Evolutionary conservation across 768 basidiomycete genomes (phyloP), one percentile per base, ranked within the genome.

Genomic region (Tulasnella sp.): DNA sequence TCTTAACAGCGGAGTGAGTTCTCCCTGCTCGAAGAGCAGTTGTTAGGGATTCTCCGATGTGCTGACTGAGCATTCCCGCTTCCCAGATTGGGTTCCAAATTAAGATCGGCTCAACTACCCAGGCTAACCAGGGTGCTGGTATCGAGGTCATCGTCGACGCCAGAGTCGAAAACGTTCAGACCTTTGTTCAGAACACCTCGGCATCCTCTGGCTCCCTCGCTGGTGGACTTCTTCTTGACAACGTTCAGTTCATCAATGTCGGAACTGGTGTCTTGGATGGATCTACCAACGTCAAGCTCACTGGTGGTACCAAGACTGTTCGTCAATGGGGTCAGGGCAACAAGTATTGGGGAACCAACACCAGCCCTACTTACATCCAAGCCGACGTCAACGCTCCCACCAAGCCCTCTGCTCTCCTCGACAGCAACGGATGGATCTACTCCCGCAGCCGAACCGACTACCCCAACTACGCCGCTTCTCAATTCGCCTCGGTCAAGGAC

Each of bases 281-380:
- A 6, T 85, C 85, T 39, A 90, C 90, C 10, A 83, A 83, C 7
- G 85, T 85, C 9, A 42, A 70, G 23, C 70, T 71, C 42, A 23
- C 26, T 46, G 40, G 61, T 67, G 90, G 90, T 29, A 89, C 88
- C 3, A 89, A 82, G 29, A 89, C 88, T 0, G 91, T 92, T 81
- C 81, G 85, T 0, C 88, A 90, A 18, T 94, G 93, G 93, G 92
- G 86, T 1, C 93, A 94, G 83, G 93, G 93, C 42, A 91, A 94
- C 79, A 86, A 92, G 40, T 94, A 88, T 83, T 85, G 83, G 1
- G 92, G 92, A 15, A 84, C 87, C 5, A 85, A 84, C 79, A 80
- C 85, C 5, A 78, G 81, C 1, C 85, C 85, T 2, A 82, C 69
- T 9, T 94, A 89, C 82, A 85, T 85, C 2, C 88, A 93, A 83